Conservation (phyloP, 2,329 filamentous ascomycete genomes). For the Calonectria crousiana region DNA sequence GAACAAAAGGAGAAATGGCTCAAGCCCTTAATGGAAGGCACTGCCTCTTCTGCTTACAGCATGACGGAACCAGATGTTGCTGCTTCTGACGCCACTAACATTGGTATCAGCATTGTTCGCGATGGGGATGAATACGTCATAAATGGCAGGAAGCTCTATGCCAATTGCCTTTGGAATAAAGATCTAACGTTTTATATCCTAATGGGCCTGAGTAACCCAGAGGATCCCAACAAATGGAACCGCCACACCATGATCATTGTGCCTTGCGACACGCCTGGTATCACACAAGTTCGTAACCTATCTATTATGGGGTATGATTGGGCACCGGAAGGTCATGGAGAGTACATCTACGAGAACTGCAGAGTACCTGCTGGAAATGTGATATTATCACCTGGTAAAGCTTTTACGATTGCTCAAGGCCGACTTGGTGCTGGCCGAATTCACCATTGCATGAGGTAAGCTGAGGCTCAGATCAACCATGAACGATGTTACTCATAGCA, state of each 20-base stretch:
- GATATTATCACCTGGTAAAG: slow-evolving; percentile 19
- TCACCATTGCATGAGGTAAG: slow-evolving; percentile 26
- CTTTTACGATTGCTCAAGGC: slow-evolving; percentile 24
- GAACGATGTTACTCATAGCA: slow-evolving; percentile 69
- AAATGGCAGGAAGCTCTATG: slow-evolving; percentile 97
- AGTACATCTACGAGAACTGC: slow-evolving; percentile 87
- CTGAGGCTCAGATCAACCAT: not conserved
- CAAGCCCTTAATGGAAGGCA: slow-evolving; percentile 79
- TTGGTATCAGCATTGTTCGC: slow-evolving; percentile 79
- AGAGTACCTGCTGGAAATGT: slow-evolving; percentile 71
- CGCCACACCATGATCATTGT: slow-evolving; percentile 93
- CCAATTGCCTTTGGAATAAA: slow-evolving; percentile 87
- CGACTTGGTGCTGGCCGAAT: slow-evolving; percentile 25
- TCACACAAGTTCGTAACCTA: slow-evolving; percentile 89
- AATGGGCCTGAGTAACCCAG: slow-evolving; percentile 86
- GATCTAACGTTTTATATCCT: slow-evolving; percentile 91
- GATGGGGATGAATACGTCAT: slow-evolving; percentile 88
- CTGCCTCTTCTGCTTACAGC: slow-evolving; percentile 85
- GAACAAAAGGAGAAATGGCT: slow-evolving; percentile 86
- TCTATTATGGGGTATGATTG: slow-evolving; percentile 93
- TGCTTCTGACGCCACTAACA: slow-evolving; percentile 88
- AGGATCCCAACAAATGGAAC: slow-evolving; percentile 79
- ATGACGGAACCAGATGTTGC: slow-evolving; percentile 91
- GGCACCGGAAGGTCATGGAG: slow-evolving; percentile 91
- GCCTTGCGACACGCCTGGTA: slow-evolving; percentile 79